Conservation (phyloP, 1,284 basidiomycete species). For the Apiotrichum porosum region DNA sequence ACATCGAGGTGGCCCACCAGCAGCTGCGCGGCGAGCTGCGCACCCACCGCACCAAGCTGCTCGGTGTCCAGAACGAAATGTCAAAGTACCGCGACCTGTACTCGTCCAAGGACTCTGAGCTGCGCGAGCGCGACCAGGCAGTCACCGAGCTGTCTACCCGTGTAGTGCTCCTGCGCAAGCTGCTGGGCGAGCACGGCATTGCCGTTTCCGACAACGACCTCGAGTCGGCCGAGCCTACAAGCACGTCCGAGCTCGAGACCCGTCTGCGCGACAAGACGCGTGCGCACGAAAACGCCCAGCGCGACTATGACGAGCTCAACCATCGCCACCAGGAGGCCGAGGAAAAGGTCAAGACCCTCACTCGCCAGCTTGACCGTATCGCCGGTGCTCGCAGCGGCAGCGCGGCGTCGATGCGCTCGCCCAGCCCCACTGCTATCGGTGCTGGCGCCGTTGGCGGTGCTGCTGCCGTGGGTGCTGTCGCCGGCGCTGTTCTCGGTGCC, state of each 20-base stretch:
- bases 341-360: conserved; percentile 60
- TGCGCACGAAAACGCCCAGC: conserved; percentile 59
- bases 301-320: conserved; percentile 52
- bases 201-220: conserved; percentile 66
- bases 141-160: conserved; percentile 71
- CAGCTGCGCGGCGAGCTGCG: conserved; percentile 71
- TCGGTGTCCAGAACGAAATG: conserved; percentile 65
- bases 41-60: conserved; percentile 70
- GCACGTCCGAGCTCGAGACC: conserved; percentile 62
- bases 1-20: conserved; percentile 66
- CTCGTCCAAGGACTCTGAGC: conserved; percentile 62
- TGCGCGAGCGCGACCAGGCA: conserved; percentile 64
- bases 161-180: conserved; percentile 60
- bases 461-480: conserved; percentile 47
- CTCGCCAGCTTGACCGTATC: conserved; percentile 61
- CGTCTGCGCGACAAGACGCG: conserved; percentile 67
- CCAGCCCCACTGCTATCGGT: conserved; percentile 16
- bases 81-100: conserved; percentile 67
- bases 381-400: conserved; percentile 52
- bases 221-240: conserved; percentile 23
- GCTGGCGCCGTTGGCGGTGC: not conserved
- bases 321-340: conserved; percentile 68
- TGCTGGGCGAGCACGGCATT: conserved; percentile 79
- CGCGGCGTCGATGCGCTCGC: conserved; percentile 33
- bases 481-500: conserved; percentile 35